Percentiles rank a stretch among this genome's conserved stretches.
Conservation (phyloP, 2,329 filamentous ascomycete genomes). For the Neoarthrinium moseri region DNA sequence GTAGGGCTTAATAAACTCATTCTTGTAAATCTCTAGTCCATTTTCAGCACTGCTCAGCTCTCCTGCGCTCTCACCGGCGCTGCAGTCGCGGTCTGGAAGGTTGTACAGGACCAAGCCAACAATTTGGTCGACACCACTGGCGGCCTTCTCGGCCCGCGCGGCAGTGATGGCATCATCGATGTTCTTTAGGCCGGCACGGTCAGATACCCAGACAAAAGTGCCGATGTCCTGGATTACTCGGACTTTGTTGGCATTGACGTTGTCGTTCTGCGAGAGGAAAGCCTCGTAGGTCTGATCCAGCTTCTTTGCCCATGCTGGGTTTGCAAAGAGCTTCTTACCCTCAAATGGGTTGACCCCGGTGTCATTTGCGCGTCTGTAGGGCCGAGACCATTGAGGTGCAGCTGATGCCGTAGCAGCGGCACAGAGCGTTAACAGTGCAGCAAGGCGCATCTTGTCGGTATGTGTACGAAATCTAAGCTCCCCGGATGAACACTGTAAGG, state of each 20-base stretch:
- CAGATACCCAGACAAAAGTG: constrained; percentile 43
- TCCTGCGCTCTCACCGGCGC: constrained; percentile 39
- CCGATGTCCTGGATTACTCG: constrained; percentile 36
- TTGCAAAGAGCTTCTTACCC: constrained; percentile 45
- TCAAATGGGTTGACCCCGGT: constrained; percentile 40
- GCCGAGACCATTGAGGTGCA: background rate
- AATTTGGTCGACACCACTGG: constrained; percentile 24
- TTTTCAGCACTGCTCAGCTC: constrained; percentile 34
- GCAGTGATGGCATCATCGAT: constrained; percentile 45
- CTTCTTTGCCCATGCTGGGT: constrained; percentile 40
- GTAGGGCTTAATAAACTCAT: constrained; percentile 37
- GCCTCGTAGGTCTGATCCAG: constrained; percentile 35
- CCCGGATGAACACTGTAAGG: too few relatives aligned
- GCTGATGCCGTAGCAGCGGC: background rate
- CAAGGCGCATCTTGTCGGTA: background rate
- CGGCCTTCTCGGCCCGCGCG: constrained; percentile 25
- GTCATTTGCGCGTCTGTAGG: background rate
- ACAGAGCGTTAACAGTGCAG: background rate
- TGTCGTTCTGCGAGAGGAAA: constrained; percentile 34
- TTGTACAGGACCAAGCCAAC: constrained; percentile 44
- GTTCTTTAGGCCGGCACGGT: constrained; percentile 42
- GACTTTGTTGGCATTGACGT: constrained; percentile 34
- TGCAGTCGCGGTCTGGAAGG: constrained; percentile 42
- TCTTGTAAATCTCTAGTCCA: constrained; percentile 39
- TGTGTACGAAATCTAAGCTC: too few relatives aligned